Base-by-base conservation (phyloP, 768 basidiomycete genomes). In the Auricularia auricula-judae region DNA sequence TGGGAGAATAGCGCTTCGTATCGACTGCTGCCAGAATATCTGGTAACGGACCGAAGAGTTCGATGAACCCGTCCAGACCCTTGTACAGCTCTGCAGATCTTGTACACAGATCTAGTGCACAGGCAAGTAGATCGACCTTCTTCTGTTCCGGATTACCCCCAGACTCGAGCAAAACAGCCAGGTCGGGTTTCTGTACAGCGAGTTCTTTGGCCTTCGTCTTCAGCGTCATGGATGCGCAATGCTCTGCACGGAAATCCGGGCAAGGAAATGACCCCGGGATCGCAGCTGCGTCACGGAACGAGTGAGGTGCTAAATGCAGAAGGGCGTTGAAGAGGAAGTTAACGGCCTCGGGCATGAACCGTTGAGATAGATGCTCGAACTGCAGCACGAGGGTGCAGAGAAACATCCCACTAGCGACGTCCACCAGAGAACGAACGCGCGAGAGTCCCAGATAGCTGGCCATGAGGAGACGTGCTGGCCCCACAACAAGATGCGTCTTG, bases 361-460 rank as follows among this genome's bases (percentile, higher is more conserved):
- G 86, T 70, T 91, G 92, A 2, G 93, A 95, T 34, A 91, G 74
- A 44, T 75, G 72, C 76, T 98, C 96, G 70, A 87, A 98, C 75
- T 98, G 86, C 39, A 87, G 74, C 3, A 91, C 85, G 3, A 98
- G 76, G 1, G 91, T 89, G 72, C 88, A 92, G 23, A 98, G 76
- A 79, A 97, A 97, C 51, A 98, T 76, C 1, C 97, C 97, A 63
- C 88, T 88, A 1, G 88, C 81, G 61, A 98, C 71, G 74, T 99
- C 94, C 18, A 75, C 66, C 16, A 91, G 71, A 11, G 84, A 84
- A 62, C 95, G 83, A 1, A 98, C 82, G 3, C 93, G 86, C 63
- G 86, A 83, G 35, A 99, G 79, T 7, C 87, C 87, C 18, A 99
- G 86, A 72, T 98, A 98, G 58, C 93, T 87, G 1, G 90, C 92